Evolutionary conservation across 2,329 filamentous ascomycete species (phyloP).

Genomic region (Diaporthe amygdali): DNA sequence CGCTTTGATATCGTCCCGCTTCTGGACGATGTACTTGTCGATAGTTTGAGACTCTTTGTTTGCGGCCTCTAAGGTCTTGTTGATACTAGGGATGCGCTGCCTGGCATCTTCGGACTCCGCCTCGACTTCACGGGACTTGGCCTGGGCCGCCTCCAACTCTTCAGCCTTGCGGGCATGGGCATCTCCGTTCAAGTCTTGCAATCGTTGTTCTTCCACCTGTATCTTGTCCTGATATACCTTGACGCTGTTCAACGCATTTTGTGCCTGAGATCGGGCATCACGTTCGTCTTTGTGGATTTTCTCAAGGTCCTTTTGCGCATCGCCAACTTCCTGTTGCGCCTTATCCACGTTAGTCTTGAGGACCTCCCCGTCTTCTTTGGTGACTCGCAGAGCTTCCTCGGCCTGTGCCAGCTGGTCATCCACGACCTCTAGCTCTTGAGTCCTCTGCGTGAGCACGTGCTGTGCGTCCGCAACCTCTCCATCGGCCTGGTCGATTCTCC

Average conservation of each 20-base stretch:
- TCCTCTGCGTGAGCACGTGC: slow-evolving; percentile 45
- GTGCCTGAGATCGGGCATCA: slow-evolving; percentile 64
- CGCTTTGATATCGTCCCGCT: slow-evolving; percentile 58
- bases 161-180: slow-evolving; percentile 65
- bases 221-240: slow-evolving; percentile 54
- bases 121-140: slow-evolving; percentile 49
- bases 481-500: slow-evolving; percentile 43
- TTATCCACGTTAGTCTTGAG: slow-evolving; percentile 52
- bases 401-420: slow-evolving; percentile 47
- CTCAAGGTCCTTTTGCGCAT: slow-evolving; percentile 59
- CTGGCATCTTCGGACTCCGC: slow-evolving; percentile 36
- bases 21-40: slow-evolving; percentile 42
- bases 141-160: slow-evolving; percentile 64
- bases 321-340: slow-evolving; percentile 58
- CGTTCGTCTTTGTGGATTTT: slow-evolving; percentile 68
- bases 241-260: slow-evolving; percentile 53
- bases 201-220: slow-evolving; percentile 60
- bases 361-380: slow-evolving; percentile 50
- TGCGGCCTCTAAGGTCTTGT: slow-evolving; percentile 38
- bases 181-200: slow-evolving; percentile 74
- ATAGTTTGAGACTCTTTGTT: slow-evolving; percentile 37
- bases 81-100: slow-evolving; percentile 39
- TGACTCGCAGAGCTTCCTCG: slow-evolving; percentile 52
- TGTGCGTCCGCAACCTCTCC: slow-evolving; percentile 49
- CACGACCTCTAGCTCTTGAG: slow-evolving; percentile 47